phyloP scores from a whole-genome alignment of 169 alveolate genomes.

The Theileria orientalis region DNA sequence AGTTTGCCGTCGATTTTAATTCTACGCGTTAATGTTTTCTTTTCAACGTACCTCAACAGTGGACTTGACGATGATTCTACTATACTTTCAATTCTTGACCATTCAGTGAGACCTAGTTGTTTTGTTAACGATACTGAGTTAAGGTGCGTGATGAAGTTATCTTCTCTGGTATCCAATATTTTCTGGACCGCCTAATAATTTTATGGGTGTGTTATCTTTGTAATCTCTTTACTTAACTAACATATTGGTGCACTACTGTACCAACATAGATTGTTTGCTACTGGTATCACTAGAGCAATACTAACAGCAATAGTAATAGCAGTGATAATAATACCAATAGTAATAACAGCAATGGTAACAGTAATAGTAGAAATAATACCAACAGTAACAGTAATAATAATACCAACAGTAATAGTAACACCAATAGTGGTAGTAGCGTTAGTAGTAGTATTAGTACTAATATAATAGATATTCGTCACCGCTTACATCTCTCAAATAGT shows the following conservation, averaged over 20 bases:
- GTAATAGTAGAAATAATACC: no score
- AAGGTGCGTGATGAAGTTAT: constrained; percentile 15
- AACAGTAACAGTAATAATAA: no score
- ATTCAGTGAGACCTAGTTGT: constrained; percentile 11
- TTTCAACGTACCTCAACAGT: constrained; percentile 16
- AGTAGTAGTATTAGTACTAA: neutral
- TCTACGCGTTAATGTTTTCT: neutral
- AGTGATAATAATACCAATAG: no score
- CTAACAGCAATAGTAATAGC: no score
- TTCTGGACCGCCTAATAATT: neutral
- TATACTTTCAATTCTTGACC: constrained; percentile 31
- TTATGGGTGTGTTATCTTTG: no score
- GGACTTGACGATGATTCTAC: constrained; percentile 39
- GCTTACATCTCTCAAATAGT: neutral
- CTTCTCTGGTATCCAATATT: constrained; percentile 4
- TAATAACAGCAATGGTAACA: no score
- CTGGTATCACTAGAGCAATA: no score
- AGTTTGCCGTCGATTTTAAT: constrained; percentile 61
- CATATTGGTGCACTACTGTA: no score
- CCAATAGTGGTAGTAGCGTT: no score
- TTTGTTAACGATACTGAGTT: constrained; percentile 10
- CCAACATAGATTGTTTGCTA: no score
- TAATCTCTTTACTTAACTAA: no score
- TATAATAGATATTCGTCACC: neutral
- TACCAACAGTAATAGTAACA: no score